phyloP scores from a whole-genome alignment of 225 moss, liverwort and hornwort genomes.

The Pleurozium schreberi region DNA sequence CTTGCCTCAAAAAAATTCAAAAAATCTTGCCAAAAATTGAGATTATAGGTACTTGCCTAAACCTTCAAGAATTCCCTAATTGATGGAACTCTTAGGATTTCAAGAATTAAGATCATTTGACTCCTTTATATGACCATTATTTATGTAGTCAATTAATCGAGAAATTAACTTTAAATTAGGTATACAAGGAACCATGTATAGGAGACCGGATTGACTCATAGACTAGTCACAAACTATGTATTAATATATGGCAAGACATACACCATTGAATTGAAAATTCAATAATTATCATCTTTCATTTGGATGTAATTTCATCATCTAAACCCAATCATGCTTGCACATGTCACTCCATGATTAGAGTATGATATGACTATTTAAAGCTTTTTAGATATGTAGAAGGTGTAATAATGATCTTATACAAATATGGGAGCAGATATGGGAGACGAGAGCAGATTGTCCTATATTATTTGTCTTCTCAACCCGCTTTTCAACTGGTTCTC shows the following conservation, averaged over 20 bases:
- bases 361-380: accelerated
- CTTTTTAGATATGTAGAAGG: accelerated
- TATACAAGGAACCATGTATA: too few species aligned
- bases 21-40: not conserved
- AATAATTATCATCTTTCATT: not conserved
- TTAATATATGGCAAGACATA: not conserved
- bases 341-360: not conserved
- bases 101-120: not conserved
- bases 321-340: not conserved
- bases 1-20: not conserved
- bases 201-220: accelerated
- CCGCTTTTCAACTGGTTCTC: too few species aligned
- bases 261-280: not conserved
- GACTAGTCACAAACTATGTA: not conserved
- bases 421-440: too few species aligned
- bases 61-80: not conserved
- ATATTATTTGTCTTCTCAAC: too few species aligned
- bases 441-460: too few species aligned
- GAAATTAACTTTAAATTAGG: too few species aligned
- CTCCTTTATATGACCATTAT: not conserved
- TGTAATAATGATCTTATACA: not conserved
- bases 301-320: not conserved
- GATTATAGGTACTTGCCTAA: accelerated
- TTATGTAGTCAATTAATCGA: not conserved
- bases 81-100: not conserved